These are phyloP conservation scores for Eucalyptus virginea DNA, from an alignment of 345 rosid genomes.

Conservation along the genomic window DNA sequence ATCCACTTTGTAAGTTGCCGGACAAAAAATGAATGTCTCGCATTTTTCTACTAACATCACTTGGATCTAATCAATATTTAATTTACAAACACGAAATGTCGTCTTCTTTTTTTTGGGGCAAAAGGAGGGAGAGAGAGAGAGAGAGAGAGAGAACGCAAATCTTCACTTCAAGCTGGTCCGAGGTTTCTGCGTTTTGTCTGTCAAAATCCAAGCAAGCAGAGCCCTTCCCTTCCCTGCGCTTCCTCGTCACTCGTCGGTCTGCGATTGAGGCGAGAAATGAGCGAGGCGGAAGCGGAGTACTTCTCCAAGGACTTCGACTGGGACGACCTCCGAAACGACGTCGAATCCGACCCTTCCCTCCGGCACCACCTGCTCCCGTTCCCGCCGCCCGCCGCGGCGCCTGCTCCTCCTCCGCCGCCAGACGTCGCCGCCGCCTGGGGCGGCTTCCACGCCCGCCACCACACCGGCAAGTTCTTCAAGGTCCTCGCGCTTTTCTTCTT, in stretches of 20 bases:
- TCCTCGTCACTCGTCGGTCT: not conserved
- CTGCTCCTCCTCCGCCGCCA: not conserved
- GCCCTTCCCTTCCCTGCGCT: not conserved
- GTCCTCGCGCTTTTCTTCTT: conserved; percentile 2
- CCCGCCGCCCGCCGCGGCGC: not conserved
- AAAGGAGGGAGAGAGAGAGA: not conserved
- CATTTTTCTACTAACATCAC: not conserved
- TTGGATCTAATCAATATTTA: not conserved
- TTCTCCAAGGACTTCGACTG: conserved; percentile 79
- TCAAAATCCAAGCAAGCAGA: not conserved
- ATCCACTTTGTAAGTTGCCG: not conserved
- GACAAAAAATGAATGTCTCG: not conserved
- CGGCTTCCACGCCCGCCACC: conserved; percentile 62
- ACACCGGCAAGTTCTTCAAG: conserved; percentile 91
- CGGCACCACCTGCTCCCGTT: conserved; percentile 45
- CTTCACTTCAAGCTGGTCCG: not conserved
- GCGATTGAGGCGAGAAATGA: not conserved
- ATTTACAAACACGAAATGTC: not conserved
- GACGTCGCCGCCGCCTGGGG: conserved; percentile 50
- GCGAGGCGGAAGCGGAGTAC: conserved; percentile 47
- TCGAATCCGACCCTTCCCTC: conserved; percentile 51
- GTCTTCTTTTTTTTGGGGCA: fast-evolving
- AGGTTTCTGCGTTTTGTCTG: not conserved
- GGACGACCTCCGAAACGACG: conserved; percentile 44
- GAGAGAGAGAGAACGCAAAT: not conserved